A percentile compares a stretch with the other conserved stretches of the same genome.
Conservation (phyloP, 2,329 filamentous ascomycete genomes). For the Elsinoe ampelina region DNA sequence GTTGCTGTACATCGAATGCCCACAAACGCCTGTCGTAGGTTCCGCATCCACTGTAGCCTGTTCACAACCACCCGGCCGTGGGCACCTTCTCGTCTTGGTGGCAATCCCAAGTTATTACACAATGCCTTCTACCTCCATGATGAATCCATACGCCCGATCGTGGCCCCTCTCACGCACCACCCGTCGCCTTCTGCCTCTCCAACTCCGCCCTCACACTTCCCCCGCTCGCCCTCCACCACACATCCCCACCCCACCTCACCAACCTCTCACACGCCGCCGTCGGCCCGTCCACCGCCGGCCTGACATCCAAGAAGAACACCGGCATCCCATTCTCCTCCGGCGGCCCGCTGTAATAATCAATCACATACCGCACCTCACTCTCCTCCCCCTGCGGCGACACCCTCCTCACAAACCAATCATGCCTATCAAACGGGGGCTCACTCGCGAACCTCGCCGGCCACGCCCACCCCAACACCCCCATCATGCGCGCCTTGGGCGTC, state of each 20-base stretch:
- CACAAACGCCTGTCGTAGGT: background rate
- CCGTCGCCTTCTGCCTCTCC: conserved; percentile 22
- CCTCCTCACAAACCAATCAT: conserved; percentile 90
- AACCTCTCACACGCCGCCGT: conserved; percentile 70
- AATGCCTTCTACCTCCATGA: too few species aligned
- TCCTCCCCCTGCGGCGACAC: conserved; percentile 53
- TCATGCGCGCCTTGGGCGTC: conserved; percentile 82
- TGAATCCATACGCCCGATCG: too few species aligned
- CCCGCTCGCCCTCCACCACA: conserved; percentile 85
- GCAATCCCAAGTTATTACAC: too few species aligned
- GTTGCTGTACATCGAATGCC: background rate
- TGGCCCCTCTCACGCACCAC: too few species aligned
- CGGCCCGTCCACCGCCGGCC: conserved; percentile 77
- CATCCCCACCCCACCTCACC: conserved; percentile 81
- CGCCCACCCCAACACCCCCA: conserved; percentile 68
- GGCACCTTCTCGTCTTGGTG: too few species aligned
- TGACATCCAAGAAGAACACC: conserved; percentile 90
- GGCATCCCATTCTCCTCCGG: conserved; percentile 79
- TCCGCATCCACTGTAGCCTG: too few species aligned
- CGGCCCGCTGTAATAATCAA: conserved; percentile 87
- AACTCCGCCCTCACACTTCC: conserved; percentile 49
- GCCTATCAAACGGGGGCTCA: conserved; percentile 85
- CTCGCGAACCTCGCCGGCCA: conserved; percentile 72
- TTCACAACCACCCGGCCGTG: too few species aligned
- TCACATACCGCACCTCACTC: conserved; percentile 83